Conservation (phyloP, 2,329 filamentous ascomycete genomes). For the Colletotrichum orbiculare region DNA sequence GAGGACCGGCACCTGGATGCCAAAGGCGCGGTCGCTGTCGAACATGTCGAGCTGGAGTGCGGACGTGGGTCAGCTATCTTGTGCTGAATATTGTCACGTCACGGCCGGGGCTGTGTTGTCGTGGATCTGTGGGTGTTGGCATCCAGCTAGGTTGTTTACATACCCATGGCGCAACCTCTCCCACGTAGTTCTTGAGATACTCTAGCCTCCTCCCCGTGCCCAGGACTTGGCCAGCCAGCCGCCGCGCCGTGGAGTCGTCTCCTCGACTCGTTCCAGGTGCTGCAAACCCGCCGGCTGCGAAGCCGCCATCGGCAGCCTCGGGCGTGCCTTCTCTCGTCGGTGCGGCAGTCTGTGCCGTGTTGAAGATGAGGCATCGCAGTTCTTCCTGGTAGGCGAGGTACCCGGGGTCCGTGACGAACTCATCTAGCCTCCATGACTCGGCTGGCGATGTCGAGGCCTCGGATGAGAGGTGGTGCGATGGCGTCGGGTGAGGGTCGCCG, state of each 20-base stretch:
- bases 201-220: slow-evolving; percentile 48
- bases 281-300: slow-evolving; percentile 18
- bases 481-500: slow-evolving; percentile 13
- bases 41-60: slow-evolving; percentile 65
- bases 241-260: slow-evolving; percentile 18
- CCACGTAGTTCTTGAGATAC: slow-evolving; percentile 63
- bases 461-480: slow-evolving; percentile 31
- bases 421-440: slow-evolving; percentile 47
- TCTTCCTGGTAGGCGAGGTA: slow-evolving; percentile 59
- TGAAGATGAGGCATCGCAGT: slow-evolving; percentile 58
- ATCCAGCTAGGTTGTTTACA: slow-evolving; percentile 2
- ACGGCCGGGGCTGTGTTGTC: not conserved
- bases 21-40: slow-evolving; percentile 63
- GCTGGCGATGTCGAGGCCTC: slow-evolving; percentile 41
- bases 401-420: slow-evolving; percentile 52
- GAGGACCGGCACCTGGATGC: slow-evolving; percentile 61
- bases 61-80: slow-evolving; percentile 3
- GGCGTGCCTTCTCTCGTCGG: slow-evolving; percentile 54
- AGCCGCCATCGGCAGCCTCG: slow-evolving; percentile 36
- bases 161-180: slow-evolving; percentile 64
- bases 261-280: slow-evolving; percentile 31
- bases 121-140: not conserved
- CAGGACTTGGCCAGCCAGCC: slow-evolving; percentile 38
- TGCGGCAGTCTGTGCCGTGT: slow-evolving; percentile 54
- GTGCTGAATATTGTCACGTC: not conserved